A percentile compares a stretch with the other conserved stretches of the same genome.
These are phyloP conservation scores for Russula olivacea DNA, from an alignment of 768 basidiomycete genomes.

Conservation along the genomic window DNA sequence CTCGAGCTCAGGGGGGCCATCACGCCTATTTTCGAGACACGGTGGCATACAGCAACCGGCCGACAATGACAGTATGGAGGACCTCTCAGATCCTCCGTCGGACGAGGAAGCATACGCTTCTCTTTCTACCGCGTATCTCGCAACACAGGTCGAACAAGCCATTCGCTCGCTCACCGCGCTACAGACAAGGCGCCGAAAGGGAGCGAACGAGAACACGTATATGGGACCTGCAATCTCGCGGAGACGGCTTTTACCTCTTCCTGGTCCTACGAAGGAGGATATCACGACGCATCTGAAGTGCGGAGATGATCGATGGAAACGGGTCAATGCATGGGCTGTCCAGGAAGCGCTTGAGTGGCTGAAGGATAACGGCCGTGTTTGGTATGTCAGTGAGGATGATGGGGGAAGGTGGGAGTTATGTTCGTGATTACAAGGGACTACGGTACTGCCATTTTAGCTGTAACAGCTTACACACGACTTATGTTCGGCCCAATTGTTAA, in stretches of 20 bases:
- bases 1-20: slow-evolving; percentile 26
- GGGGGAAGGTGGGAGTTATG: slow-evolving; percentile 34
- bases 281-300: slow-evolving; percentile 42
- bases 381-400: slow-evolving; percentile 31
- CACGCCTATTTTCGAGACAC: background rate
- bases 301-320: slow-evolving; percentile 59
- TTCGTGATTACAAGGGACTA: slow-evolving; percentile 11
- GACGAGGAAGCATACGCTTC: slow-evolving; percentile 66
- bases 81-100: slow-evolving; percentile 53
- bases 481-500: no score
- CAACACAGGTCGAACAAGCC: slow-evolving; percentile 41
- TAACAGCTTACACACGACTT: no score
- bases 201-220: background rate
- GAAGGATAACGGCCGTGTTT: slow-evolving; percentile 33
- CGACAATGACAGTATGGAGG: slow-evolving; percentile 38
- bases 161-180: slow-evolving; percentile 35
- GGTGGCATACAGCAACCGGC: slow-evolving; percentile 29
- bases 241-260: slow-evolving; percentile 14
- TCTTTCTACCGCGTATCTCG: slow-evolving; percentile 48
- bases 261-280: slow-evolving; percentile 39
- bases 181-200: slow-evolving; percentile 9
- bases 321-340: slow-evolving; percentile 58
- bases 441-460: background rate
- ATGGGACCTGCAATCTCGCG: slow-evolving; percentile 22
- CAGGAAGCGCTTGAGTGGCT: slow-evolving; percentile 53